phyloP scores from a whole-genome alignment of 805 yeast species.

The Trichomonascus vanleenenianus region DNA sequence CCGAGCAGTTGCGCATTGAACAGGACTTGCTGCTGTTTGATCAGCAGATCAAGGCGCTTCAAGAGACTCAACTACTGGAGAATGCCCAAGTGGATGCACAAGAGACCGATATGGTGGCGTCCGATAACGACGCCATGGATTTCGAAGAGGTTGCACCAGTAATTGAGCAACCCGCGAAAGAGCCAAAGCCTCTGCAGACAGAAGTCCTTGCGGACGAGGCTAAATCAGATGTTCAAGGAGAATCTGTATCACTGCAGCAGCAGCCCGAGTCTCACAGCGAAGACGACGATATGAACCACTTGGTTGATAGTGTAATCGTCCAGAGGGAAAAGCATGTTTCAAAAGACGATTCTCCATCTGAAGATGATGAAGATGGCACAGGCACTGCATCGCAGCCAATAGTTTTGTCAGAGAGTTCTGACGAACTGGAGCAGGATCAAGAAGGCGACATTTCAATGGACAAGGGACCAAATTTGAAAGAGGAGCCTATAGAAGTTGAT shows the following conservation, averaged over 20 bases:
- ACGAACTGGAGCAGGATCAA: neutral
- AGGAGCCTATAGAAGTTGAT: neutral
- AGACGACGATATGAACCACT: too few species aligned
- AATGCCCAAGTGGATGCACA: neutral
- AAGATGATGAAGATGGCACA: neutral
- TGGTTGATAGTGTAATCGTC: too few species aligned
- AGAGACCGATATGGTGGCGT: neutral
- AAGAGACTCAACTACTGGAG: neutral
- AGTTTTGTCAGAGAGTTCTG: neutral
- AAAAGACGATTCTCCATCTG: neutral
- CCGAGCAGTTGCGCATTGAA: too few species aligned
- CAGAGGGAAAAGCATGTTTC: too few species aligned
- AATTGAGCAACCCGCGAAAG: constrained; percentile 4
- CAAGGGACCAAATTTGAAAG: neutral
- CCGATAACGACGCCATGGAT: neutral
- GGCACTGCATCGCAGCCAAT: neutral
- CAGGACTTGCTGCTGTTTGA: neutral
- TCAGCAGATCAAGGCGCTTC: neutral
- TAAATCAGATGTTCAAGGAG: too few species aligned
- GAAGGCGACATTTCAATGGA: neutral
- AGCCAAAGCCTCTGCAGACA: neutral
- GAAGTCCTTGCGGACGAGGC: too few species aligned
- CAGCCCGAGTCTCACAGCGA: too few species aligned
- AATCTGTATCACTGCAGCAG: too few species aligned
- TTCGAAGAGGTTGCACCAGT: constrained; percentile 10